phyloP scores from a whole-genome alignment of 768 basidiomycete genomes.

The Phanerochaete sordida region DNA sequence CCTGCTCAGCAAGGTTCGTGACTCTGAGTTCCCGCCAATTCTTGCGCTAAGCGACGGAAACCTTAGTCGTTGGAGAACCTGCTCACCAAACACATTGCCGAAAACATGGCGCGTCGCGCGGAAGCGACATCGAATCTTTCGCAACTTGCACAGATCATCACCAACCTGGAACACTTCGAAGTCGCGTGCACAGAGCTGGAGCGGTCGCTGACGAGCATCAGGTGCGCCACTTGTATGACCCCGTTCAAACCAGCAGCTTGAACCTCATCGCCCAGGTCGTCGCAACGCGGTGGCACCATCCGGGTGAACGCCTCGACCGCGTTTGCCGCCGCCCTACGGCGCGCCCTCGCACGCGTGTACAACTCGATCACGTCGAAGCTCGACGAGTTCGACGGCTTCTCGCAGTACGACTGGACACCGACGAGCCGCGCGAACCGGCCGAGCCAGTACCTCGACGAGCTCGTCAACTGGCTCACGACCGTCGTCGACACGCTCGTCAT shows the following conservation, averaged over 20 bases:
- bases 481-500: slow-evolving; percentile 89
- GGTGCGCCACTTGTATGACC: slow-evolving; percentile 40
- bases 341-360: slow-evolving; percentile 73
- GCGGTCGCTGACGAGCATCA: slow-evolving; percentile 75
- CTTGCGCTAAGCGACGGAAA: not conserved
- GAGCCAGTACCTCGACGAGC: slow-evolving; percentile 92
- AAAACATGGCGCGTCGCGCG: slow-evolving; percentile 72
- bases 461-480: slow-evolving; percentile 94
- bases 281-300: slow-evolving; percentile 80
- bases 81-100: slow-evolving; percentile 70
- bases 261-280: slow-evolving; percentile 47
- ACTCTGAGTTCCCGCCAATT: not conserved
- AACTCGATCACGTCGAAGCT: slow-evolving; percentile 86
- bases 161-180: slow-evolving; percentile 91
- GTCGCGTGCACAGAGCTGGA: slow-evolving; percentile 82
- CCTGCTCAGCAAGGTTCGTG: slow-evolving; percentile 74
- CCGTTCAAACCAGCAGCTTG: not conserved
- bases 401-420: slow-evolving; percentile 94
- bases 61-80: slow-evolving; percentile 81
- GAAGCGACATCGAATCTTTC: slow-evolving; percentile 74
- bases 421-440: slow-evolving; percentile 66
- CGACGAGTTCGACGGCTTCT: slow-evolving; percentile 92
- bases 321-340: slow-evolving; percentile 66
- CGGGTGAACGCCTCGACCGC: slow-evolving; percentile 58
- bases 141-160: slow-evolving; percentile 90